Percentiles rank a stretch among this genome's conserved stretches.
phyloP scores from a whole-genome alignment of 2,329 filamentous ascomycete species.

The Tolypocladium nubicola region DNA sequence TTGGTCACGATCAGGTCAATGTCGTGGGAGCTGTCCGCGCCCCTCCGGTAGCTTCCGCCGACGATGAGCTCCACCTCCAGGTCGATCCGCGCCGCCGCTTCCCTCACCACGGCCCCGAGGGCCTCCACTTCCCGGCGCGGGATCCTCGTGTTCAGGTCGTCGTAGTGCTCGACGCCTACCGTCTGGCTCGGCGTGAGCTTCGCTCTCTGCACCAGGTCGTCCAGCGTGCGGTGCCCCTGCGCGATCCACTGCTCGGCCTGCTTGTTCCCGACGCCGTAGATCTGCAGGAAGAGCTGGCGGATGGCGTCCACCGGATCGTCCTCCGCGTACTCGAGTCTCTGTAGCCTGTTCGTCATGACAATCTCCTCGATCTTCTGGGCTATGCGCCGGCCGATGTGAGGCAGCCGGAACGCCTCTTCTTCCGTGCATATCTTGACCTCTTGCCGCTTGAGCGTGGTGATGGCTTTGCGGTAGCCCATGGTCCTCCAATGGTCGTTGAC shows the following conservation, averaged over 20 bases:
- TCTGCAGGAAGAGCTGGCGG: constrained; percentile 59
- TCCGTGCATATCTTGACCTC: constrained; percentile 52
- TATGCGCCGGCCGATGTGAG: constrained; percentile 59
- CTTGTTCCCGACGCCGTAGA: constrained; percentile 67
- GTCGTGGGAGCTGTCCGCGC: constrained; percentile 63
- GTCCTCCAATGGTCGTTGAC: constrained; percentile 70
- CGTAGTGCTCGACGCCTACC: constrained; percentile 68
- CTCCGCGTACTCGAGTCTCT: constrained; percentile 59
- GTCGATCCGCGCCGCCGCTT: constrained; percentile 50
- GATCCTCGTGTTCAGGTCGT: constrained; percentile 71
- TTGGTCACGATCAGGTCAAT: constrained; percentile 80
- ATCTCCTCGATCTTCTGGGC: constrained; percentile 89
- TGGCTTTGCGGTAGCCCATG: constrained; percentile 65
- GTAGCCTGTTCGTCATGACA: constrained; percentile 59
- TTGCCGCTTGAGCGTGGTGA: constrained; percentile 62
- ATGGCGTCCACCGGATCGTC: constrained; percentile 54
- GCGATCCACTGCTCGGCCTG: constrained; percentile 69
- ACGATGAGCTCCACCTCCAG: constrained; percentile 57
- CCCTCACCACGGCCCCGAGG: constrained; percentile 55
- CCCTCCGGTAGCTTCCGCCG: constrained; percentile 77
- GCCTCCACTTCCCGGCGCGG: constrained; percentile 64
- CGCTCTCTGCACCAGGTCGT: constrained; percentile 54
- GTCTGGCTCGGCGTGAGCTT: constrained; percentile 58
- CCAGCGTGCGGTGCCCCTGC: constrained; percentile 62
- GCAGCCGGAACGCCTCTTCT: constrained; percentile 56